A percentile compares a stretch with the other conserved stretches of the same genome.
Conservation (phyloP, 139 green algal genomes). For the Coccomyxa sp. region DNA sequence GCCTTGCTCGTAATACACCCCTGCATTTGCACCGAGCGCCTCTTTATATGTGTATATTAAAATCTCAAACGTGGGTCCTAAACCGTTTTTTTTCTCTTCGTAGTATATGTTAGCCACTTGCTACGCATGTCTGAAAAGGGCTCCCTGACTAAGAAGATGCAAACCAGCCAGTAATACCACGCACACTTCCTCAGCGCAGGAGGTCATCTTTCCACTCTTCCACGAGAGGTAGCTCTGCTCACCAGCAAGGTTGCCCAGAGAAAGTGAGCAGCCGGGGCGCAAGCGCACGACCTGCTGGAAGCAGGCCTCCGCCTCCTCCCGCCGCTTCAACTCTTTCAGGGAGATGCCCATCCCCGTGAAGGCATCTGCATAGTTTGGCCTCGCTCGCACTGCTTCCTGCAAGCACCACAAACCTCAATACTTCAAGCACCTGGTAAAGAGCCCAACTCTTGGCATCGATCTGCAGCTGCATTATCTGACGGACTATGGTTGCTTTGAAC, state of each 20-base stretch:
- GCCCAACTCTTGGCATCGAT: neutral
- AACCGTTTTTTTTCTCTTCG: no score
- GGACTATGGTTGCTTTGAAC: no score
- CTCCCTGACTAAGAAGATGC: neutral
- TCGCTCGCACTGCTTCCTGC: slow-evolving; percentile 54
- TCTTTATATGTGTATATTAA: no score
- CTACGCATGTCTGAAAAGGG: neutral
- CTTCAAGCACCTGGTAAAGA: neutral
- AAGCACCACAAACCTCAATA: neutral
- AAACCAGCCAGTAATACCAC: neutral
- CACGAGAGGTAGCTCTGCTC: neutral
- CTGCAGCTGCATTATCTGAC: neutral
- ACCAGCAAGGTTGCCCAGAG: slow-evolving; percentile 69
- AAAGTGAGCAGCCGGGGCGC: slow-evolving; percentile 58
- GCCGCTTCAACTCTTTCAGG: slow-evolving; percentile 60
- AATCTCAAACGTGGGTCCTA: no score
- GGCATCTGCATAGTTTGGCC: slow-evolving; percentile 56
- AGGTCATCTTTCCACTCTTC: neutral
- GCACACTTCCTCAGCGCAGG: neutral
- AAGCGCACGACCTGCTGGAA: slow-evolving; percentile 55
- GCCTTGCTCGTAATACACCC: slow-evolving; percentile 63
- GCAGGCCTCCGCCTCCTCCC: slow-evolving; percentile 50
- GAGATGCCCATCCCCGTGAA: slow-evolving; percentile 64
- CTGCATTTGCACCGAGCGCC: slow-evolving; percentile 9
- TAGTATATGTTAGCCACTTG: slow-evolving; percentile 2